Evolutionary conservation across 2,329 filamentous ascomycete genomes (phyloP), one percentile per base, ranked within the genome.

Genomic region (Fusarium protoensiforme): DNA sequence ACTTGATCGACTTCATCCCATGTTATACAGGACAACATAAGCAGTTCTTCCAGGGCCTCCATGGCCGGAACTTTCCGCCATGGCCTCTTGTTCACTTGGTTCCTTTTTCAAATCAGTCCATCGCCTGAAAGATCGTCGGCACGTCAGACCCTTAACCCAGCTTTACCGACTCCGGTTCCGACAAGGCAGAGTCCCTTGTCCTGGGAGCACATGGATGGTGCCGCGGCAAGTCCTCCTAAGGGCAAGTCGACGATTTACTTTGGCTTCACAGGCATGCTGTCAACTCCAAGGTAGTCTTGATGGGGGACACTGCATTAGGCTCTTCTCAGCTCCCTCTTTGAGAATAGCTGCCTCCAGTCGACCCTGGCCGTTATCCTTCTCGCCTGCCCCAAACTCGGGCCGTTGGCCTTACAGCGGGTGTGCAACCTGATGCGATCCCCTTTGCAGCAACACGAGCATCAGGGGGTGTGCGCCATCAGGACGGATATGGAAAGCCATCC

Each of bases 1-100:
- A 69, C 66, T 69, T 70, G 73, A 77, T 78, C 69, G 68, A 74
- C 72, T 72, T 73, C 71, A 64, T 77, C 72, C 67, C 72, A 72
- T 70, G 65, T 65, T 64, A 74, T 69, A 74, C 48, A 71, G 65
- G 56, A 57, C 59, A 66, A 71, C 74, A 61, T 68, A 70, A 76
- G 63, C 65, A 63, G 65, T 65, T 59, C 57, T 69, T 33, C 27
- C 62, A 68, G 65, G 64, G 63, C 58, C 60, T 65, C 65, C 60
- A 62, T 76, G 66, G 22, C 46, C 73, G 72, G 75, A 72, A 61
- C 65, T 65, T 75, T 67, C 75, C 68, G 73, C 60, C 69, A 39
- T 59, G 48, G 59, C 41, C 39, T 71, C 46, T 61, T 29, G 41
- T 58, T 61, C 43, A 68, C 61, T 43, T 43, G 46, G 56, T 54